Base-by-base conservation (phyloP, 768 basidiomycete species). In the Podaxis mareebaensis region DNA sequence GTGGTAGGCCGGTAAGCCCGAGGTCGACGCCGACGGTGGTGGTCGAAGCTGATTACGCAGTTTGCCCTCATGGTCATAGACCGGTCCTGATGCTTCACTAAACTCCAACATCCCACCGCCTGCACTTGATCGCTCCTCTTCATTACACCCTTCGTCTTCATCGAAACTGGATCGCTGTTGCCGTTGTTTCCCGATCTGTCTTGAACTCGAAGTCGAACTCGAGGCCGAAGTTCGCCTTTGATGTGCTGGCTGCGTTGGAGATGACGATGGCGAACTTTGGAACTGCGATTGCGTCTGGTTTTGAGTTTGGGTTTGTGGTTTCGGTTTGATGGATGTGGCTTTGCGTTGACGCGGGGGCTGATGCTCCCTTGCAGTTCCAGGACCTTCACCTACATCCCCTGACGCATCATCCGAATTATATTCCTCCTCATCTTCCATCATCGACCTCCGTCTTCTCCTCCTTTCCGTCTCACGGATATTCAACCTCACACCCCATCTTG, bases 401-500 rank as follows among this genome's bases (percentile, higher is more conserved):
- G 24, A 20, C 11, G 7, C 51, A 17, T 15, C 53, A 15, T 57
- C 61, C 33, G 48, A 63, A 30, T 53, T 22, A 28, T 38, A 56
- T 20, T 63, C 61, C 46, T 61, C 60, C 44, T 63, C 61, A 39
- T 56, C 54, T 10, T 63, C 53, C 20, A 62, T 52, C 55, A 20
- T 40, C 26, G 38, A 53, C 72, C 49, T 72, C 70, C 64, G 78
- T 78, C 66, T 78, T 79, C 64, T 78, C 68, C 80, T 84, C 40
- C 86, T 80, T 67, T 85, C 84, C 1, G 78, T 81, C 68, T 86
- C 85, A 33, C 86, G 82, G 33, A 85, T 79, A 66, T 87, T 87
- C 6, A 87, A 78, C 11, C 83, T 81, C 8, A 87, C 81, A 26
- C 85, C 85, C 75, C 82, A 85, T 53, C 82, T 77, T 1, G 83